Evolutionary conservation across 2,329 filamentous ascomycete species (phyloP), one percentile per base, ranked within the genome.

Genomic region (Trichoderma breve): DNA sequence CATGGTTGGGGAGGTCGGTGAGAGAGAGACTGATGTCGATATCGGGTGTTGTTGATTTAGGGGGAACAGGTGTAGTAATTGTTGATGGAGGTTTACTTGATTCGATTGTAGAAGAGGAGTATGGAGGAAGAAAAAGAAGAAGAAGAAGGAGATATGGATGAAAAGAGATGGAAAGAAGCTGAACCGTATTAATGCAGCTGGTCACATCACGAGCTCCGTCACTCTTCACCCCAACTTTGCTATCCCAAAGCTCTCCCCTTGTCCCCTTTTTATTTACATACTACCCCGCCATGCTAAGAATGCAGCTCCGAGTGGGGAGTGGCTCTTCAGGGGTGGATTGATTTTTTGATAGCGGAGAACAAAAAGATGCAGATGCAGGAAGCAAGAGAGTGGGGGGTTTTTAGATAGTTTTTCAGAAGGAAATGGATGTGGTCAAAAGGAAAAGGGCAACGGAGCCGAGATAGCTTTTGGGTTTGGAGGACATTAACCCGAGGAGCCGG

Each of bases 401-500:
- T 51, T 51, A 21, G 43, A 21, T 21, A 51, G n/a, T 39, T 18
- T 18, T 18, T 15, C n/a, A 11, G 9, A 47, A 47, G 43, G 21
- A 34, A 34, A 12, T 34, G 32, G 32, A 34, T 34, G 32, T 11
- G 39, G 39, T 7, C 24, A 28, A 36, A 43, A 30, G 32, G 5
- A 34, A 39, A 43, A 26, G 18, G 61, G 61, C 15, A 63, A 43
- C 24, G 26, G 26, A 47, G 61, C 36, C 43, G 43, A 30, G 26
- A 43, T 53, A 28, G 36, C 15, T 39, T 39, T 26, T 21, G n/a
- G 26, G 14, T n/a, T 18, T 47, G 21, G 53, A 3, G 11, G 15
- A 39, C n/a, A 32, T 68, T 68, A 60, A 60, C 65, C 65, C 65
- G 65, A 60, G 36, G 34, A 47, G 55, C 65, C 65, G 65, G 65